Percentiles rank a stretch among this genome's conserved stretches.
Conservation (phyloP, 2,329 filamentous ascomycete species). For the Calonectria pseudoturangicola region DNA sequence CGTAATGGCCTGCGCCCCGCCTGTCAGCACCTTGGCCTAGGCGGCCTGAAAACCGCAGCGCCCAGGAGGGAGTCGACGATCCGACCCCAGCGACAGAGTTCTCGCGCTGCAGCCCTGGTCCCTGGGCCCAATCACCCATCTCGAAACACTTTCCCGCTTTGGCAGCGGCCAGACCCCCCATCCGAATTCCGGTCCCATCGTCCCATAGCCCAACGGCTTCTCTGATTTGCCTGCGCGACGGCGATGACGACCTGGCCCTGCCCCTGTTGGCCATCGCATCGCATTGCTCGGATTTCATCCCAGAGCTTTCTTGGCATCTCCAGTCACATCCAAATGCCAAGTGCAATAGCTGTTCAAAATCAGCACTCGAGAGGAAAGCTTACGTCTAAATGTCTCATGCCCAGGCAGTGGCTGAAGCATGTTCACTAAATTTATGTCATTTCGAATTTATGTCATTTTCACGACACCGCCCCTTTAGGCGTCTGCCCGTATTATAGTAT, state of each 20-base stretch:
- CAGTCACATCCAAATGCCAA: constrained; percentile 14
- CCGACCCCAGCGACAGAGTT: neutral
- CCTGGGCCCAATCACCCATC: neutral
- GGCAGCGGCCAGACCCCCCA: constrained; percentile 28
- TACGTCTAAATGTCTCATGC: neutral
- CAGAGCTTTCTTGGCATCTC: constrained; percentile 1
- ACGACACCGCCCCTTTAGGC: neutral
- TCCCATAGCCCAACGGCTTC: neutral
- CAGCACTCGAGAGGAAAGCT: too few species aligned
- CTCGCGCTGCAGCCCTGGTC: neutral
- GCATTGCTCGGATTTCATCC: constrained; percentile 13
- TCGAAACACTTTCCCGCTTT: constrained; percentile 21
- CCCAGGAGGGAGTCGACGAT: neutral
- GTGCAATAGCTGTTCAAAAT: neutral
- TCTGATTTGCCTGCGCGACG: neutral
- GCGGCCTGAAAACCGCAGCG: neutral
- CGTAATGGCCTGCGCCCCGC: constrained; percentile 21
- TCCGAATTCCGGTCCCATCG: constrained; percentile 34
- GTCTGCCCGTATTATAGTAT: neutral
- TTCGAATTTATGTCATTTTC: neutral
- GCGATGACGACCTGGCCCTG: constrained; percentile 1
- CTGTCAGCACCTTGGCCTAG: constrained; percentile 19
- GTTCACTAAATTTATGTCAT: too few species aligned
- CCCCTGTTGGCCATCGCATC: constrained; percentile 8
- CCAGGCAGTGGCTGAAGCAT: constrained; percentile 3